A percentile compares a stretch with the other conserved stretches of the same genome.
Conservation (phyloP, 1,284 basidiomycete species). For the Lignosus rhinocerotis region DNA sequence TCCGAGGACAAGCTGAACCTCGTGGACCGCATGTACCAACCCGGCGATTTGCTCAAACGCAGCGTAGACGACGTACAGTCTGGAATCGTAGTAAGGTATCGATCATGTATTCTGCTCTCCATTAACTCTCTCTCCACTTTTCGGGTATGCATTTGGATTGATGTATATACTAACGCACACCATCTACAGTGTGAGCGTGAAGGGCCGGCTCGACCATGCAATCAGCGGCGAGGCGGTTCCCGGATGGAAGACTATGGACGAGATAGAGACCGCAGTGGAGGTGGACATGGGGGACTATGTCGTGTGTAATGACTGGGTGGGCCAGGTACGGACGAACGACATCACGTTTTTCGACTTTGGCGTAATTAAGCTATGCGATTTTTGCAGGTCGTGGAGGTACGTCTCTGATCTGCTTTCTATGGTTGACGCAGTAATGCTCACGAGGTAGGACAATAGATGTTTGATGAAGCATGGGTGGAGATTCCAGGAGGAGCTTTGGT, state of each 20-base stretch:
- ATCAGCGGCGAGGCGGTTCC: slow-evolving; percentile 64
- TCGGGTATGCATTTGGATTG: background rate
- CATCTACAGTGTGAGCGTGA: slow-evolving; percentile 48
- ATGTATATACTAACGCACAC: background rate
- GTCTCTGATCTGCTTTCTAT: background rate
- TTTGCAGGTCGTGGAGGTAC: slow-evolving; percentile 51
- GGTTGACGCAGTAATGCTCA: slow-evolving; percentile 14
- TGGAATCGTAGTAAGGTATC: slow-evolving; percentile 65
- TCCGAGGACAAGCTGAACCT: slow-evolving; percentile 71
- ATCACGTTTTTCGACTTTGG: background rate
- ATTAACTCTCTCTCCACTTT: background rate
- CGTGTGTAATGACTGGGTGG: slow-evolving; percentile 84
- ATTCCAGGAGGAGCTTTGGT: slow-evolving; percentile 59
- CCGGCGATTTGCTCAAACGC: slow-evolving; percentile 85
- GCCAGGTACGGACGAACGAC: slow-evolving; percentile 59
- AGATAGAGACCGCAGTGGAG: slow-evolving; percentile 60
- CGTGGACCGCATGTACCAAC: slow-evolving; percentile 77
- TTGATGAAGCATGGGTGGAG: slow-evolving; percentile 81
- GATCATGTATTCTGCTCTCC: background rate
- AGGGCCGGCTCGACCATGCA: slow-evolving; percentile 73
- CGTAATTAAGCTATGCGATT: slow-evolving; percentile 17
- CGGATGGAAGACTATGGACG: slow-evolving; percentile 63
- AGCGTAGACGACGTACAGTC: slow-evolving; percentile 71
- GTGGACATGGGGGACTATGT: slow-evolving; percentile 84
- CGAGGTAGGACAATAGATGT: slow-evolving; percentile 53